Evolutionary conservation across 306 rosid species (phyloP).

Genomic region (Glycine soja): DNA sequence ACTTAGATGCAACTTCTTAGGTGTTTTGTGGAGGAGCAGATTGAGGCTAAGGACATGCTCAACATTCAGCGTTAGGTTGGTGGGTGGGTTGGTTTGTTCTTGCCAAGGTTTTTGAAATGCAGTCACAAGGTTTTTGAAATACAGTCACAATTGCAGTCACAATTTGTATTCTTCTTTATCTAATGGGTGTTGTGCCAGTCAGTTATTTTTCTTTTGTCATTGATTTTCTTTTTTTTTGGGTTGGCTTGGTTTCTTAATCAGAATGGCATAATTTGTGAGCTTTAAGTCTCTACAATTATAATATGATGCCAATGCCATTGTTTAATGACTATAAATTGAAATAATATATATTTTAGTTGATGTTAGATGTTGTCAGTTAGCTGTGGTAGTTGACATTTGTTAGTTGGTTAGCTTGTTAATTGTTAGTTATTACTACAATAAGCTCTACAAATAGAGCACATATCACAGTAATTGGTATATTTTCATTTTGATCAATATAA

Average conservation of each 20-base stretch:
- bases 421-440: not conserved
- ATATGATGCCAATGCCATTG: not conserved
- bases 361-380: not conserved
- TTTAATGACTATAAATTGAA: no score
- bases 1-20: not conserved
- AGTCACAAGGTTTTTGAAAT: no score
- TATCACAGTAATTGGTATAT: not conserved
- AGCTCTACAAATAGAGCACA: not conserved
- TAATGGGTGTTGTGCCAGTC: not conserved
- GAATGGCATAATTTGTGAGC: slow-evolving; percentile 6
- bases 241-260: not conserved
- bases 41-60: slow-evolving; percentile 75
- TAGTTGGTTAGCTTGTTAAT: not conserved
- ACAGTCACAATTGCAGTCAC: no score
- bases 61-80: slow-evolving; percentile 63
- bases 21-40: slow-evolving; percentile 70
- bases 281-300: slow-evolving; percentile 12
- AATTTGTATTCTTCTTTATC: not conserved
- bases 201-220: not conserved
- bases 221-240: not conserved
- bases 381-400: not conserved
- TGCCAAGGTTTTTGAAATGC: not conserved
- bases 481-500: not conserved
- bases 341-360: not conserved
- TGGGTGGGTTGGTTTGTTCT: no score